These are phyloP conservation scores for Verticillium klebahnii DNA, from an alignment of 2,329 filamentous ascomycete genomes.

Conservation along the genomic window DNA sequence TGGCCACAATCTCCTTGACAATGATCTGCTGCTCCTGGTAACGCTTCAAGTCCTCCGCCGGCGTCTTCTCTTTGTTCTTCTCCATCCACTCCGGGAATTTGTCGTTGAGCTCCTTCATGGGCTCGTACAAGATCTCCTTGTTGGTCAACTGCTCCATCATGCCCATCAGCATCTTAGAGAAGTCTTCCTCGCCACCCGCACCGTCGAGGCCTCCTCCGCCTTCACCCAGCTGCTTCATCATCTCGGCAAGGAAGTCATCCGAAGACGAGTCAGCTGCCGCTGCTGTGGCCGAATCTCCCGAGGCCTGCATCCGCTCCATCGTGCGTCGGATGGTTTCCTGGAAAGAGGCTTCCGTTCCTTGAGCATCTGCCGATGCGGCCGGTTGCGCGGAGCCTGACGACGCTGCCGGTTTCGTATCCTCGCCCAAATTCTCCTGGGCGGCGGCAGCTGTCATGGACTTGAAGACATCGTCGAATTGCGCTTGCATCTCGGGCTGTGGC, in stretches of 20 bases:
- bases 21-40: constrained; percentile 78
- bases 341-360: constrained; percentile 63
- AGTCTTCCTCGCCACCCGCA: constrained; percentile 69
- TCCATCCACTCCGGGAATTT: constrained; percentile 90
- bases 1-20: constrained; percentile 79
- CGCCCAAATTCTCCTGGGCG: constrained; percentile 17
- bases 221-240: constrained; percentile 83
- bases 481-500: constrained; percentile 63
- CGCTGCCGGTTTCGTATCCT: constrained; percentile 17
- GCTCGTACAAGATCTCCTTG: constrained; percentile 96
- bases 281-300: constrained; percentile 78
- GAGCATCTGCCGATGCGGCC: constrained; percentile 22
- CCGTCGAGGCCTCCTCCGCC: constrained; percentile 55
- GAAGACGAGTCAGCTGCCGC: constrained; percentile 62
- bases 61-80: constrained; percentile 64
- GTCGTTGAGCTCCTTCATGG: constrained; percentile 92
- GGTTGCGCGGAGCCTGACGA: constrained; percentile 15
- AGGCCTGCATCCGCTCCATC: constrained; percentile 93
- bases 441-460: constrained; percentile 62
- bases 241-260: constrained; percentile 83
- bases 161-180: constrained; percentile 89
- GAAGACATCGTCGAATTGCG: constrained; percentile 74
- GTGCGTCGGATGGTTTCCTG: constrained; percentile 90
- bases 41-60: constrained; percentile 68
- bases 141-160: constrained; percentile 99